Base-by-base conservation (phyloP, 1,284 basidiomycete genomes). In the Stereum hirsutum region DNA sequence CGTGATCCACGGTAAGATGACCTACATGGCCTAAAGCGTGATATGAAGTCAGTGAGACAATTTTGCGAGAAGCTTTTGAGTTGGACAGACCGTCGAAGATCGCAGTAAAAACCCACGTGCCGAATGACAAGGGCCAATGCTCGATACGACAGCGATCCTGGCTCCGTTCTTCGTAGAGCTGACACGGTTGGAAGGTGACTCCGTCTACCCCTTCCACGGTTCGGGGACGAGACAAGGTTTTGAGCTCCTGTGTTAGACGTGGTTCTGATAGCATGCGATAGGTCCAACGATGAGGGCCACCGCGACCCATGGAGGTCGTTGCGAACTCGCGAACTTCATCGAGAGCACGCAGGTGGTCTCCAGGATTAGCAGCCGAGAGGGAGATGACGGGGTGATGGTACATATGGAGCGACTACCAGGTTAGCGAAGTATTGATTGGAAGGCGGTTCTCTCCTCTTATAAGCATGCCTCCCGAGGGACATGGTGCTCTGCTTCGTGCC, bases 121-220 rank as follows among this genome's bases (percentile, higher is more conserved):
- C 75, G 25, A 66, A 68, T 6, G 60, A 54, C n/a, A 80, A 52
- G 39, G 61, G 54, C 79, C 78, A 81, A 45, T 73, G 63, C 46
- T 78, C 64, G 30, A 74, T 54, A 42, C 63, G 63, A 50, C 66
- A 69, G 24, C 81, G 70, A 57, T 83, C 79, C 56, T 83, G 72
- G 39, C 63, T 70, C 43, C 62, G 61, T 32, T 59, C 56, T 37
- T 70, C 66, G 44, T 70, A 69, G 31, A 70, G 58, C 11, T 65
- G 62, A 51, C 75, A 80, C 4, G 81, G 81, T 50, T 82, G 79
- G 50, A 83, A 76, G 6, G 68, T 66, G 49, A 78, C 63, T 44
- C 61, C 63, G 53, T 78, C 72, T 35, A 69, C 61, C n/a, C 53
- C 55, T 32, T 63, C 65, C 48, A 60, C 56, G 5, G 63, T 60